A percentile compares a stretch with the other conserved stretches of the same genome.
These are phyloP conservation scores for Linnemannia elongata DNA, from an alignment of 192 early-diverging fungal genomes.

Conservation along the genomic window DNA sequence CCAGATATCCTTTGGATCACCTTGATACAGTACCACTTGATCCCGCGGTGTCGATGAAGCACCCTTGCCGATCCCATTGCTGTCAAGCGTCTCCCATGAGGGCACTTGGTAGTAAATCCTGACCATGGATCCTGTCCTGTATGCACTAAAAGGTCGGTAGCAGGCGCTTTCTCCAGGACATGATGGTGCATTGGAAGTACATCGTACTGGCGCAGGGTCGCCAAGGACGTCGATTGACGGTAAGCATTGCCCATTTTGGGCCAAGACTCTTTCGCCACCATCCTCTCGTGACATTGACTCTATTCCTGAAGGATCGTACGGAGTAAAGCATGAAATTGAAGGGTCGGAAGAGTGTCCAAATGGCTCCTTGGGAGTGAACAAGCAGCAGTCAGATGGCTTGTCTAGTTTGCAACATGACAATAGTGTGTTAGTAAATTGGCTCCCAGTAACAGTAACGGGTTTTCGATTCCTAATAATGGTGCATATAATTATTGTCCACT, in stretches of 20 bases:
- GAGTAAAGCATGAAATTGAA: slow-evolving; percentile 66
- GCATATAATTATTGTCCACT: neutral
- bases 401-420: neutral
- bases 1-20: slow-evolving; percentile 79
- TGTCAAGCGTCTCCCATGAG: slow-evolving; percentile 32
- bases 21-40: slow-evolving; percentile 71
- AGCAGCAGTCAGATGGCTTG: slow-evolving; percentile 66
- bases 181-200: slow-evolving; percentile 50
- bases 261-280: slow-evolving; percentile 20
- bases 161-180: slow-evolving; percentile 38
- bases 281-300: slow-evolving; percentile 6
- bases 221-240: slow-evolving; percentile 59
- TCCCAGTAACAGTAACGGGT: no score
- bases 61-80: neutral
- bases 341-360: slow-evolving; percentile 66
- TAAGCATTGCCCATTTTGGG: slow-evolving; percentile 42
- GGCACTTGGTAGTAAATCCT: slow-evolving; percentile 66
- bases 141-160: slow-evolving; percentile 70
- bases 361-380: slow-evolving; percentile 63
- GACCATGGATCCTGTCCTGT: slow-evolving; percentile 61
- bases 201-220: slow-evolving; percentile 43
- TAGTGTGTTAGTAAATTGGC: neutral
- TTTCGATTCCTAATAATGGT: neutral
- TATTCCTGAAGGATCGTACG: slow-evolving; percentile 19
- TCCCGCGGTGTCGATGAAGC: slow-evolving; percentile 19